phyloP scores from a whole-genome alignment of 306 rosid genomes.

The Prunus salicina region DNA sequence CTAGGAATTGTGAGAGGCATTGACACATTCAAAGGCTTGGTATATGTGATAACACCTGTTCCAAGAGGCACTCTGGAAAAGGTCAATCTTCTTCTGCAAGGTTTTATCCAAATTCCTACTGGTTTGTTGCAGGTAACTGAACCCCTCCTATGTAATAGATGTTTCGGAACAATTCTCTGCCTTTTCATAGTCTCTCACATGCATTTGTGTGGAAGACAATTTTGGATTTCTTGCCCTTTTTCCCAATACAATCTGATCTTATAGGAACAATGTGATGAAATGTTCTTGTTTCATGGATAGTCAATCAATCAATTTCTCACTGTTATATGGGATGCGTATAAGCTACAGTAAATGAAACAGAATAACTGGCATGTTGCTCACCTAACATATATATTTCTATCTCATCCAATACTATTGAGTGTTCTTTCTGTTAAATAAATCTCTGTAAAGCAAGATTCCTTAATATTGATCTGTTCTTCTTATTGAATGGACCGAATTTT shows the following conservation, averaged over 20 bases:
- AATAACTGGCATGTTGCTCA: background rate
- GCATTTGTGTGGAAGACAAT: background rate
- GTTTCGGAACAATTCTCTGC: constrained; percentile 1
- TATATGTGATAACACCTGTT: constrained; percentile 85
- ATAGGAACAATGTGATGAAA: background rate
- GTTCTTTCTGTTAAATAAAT: background rate
- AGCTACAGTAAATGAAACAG: background rate
- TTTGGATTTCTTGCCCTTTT: constrained; percentile 9
- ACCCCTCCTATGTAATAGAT: constrained; percentile 3
- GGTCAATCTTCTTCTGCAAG: constrained; percentile 76
- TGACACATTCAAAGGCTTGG: constrained; percentile 65
- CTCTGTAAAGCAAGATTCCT: constrained; percentile 1
- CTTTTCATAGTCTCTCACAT: background rate
- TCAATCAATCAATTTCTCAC: background rate
- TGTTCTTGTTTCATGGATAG: background rate
- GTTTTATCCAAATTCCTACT: constrained; percentile 80
- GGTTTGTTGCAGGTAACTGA: constrained; percentile 69
- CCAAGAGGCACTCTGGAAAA: constrained; percentile 67
- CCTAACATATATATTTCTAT: background rate
- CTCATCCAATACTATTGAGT: background rate
- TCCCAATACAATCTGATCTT: constrained; percentile 13
- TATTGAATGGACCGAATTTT: constrained; percentile 19
- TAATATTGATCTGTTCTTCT: constrained; percentile 1
- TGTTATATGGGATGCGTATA: background rate
- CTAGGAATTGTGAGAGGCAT: constrained; percentile 91